phyloP scores from a whole-genome alignment of 805 yeast species.

The Barnettozyma botsteinii region DNA sequence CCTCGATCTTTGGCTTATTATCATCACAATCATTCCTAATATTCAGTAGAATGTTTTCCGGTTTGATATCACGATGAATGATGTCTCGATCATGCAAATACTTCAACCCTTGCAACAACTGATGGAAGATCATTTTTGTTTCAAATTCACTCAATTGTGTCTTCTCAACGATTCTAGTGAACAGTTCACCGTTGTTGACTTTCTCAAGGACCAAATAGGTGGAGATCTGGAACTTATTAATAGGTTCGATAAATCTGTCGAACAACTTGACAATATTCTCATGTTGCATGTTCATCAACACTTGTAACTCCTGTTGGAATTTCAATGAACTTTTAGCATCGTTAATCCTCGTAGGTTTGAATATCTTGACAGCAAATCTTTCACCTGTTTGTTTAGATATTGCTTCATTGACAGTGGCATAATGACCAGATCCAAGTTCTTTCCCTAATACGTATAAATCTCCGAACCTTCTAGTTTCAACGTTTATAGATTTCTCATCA shows the following conservation, averaged over 20 bases:
- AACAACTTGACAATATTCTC: constrained; percentile 65
- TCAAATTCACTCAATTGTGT: constrained; percentile 57
- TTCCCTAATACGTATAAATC: constrained; percentile 47
- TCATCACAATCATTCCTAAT: constrained; percentile 34
- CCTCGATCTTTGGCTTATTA: constrained; percentile 33
- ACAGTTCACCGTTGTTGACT: constrained; percentile 69
- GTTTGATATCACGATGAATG: constrained; percentile 75
- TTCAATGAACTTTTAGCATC: constrained; percentile 35
- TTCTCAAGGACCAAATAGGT: constrained; percentile 65
- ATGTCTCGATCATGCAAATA: constrained; percentile 64
- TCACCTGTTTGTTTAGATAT: constrained; percentile 50
- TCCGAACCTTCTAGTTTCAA: constrained; percentile 37
- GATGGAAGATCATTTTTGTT: constrained; percentile 56
- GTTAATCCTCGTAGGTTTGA: constrained; percentile 48
- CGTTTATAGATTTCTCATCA: constrained; percentile 11
- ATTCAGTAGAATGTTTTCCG: constrained; percentile 58
- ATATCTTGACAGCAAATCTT: constrained; percentile 67
- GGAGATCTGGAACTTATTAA: constrained; percentile 36
- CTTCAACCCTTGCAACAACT: constrained; percentile 57
- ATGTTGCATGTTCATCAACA: constrained; percentile 59
- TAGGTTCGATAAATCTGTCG: constrained; percentile 52
- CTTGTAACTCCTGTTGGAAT: constrained; percentile 61
- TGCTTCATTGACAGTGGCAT: constrained; percentile 76
- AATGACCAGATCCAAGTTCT: constrained; percentile 71
- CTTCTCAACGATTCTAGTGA: constrained; percentile 64